phyloP scores from a whole-genome alignment of 257 asterid species.

The Catharanthus roseus region DNA sequence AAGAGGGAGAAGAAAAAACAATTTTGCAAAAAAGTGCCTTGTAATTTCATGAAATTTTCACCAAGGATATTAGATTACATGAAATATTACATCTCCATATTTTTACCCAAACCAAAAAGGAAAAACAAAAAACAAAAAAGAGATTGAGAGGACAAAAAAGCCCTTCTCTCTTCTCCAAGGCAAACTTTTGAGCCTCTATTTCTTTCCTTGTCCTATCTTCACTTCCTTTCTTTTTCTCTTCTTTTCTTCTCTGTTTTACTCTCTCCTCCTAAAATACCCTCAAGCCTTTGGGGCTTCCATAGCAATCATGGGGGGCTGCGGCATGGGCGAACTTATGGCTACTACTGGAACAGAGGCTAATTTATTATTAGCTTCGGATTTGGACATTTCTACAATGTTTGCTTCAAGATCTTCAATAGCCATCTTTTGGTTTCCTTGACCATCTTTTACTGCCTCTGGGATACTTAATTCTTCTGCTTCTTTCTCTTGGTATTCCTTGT shows the following conservation, averaged over 20 bases:
- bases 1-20: not conserved
- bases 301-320: conserved; percentile 57
- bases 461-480: conserved; percentile 33
- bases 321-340: conserved; percentile 38
- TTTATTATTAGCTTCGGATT: conserved; percentile 21
- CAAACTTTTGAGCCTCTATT: not conserved
- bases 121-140: not conserved
- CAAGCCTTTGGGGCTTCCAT: conserved; percentile 45
- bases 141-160: conserved; percentile 27
- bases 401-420: conserved; percentile 56
- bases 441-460: conserved; percentile 41
- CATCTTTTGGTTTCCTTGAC: conserved; percentile 17
- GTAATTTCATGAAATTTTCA: conserved; percentile 21
- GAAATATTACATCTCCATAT: conserved; percentile 26
- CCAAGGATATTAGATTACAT: conserved; percentile 25
- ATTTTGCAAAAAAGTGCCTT: conserved; percentile 14
- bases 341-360: conserved; percentile 28
- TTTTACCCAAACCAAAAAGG: conserved; percentile 12
- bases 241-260: not conserved
- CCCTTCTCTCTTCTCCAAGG: conserved; percentile 15
- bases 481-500: conserved; percentile 44
- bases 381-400: conserved; percentile 28
- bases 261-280: not conserved
- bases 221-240: not conserved
- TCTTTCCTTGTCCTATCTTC: too few relatives aligned